Conservation (phyloP, 78 protist genomes). For the Polysphondylium violaceum region DNA sequence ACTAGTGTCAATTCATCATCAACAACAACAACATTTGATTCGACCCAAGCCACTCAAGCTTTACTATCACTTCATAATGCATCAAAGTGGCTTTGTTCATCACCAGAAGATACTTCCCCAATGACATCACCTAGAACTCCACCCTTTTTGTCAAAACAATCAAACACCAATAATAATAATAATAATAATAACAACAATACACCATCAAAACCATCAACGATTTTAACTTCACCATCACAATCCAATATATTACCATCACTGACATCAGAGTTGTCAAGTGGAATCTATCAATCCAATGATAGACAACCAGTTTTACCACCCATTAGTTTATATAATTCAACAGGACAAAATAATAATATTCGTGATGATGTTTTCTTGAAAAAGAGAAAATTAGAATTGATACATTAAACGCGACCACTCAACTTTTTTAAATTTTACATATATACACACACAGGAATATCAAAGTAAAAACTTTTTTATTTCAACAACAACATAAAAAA, state of each 20-base stretch:
- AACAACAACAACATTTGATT: slow-evolving; percentile 1
- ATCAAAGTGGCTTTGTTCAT: slow-evolving; percentile 7
- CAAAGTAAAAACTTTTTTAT: too few species aligned
- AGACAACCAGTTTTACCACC: slow-evolving; percentile 15
- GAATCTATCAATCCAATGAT: too few species aligned
- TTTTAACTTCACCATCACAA: too few species aligned
- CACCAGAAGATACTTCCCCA: slow-evolving; percentile 38
- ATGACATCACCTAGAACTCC: slow-evolving; percentile 55
- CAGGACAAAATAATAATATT: background rate
- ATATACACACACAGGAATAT: too few species aligned
- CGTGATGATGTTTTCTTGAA: slow-evolving; percentile 16
- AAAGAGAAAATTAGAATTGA: slow-evolving; percentile 27
- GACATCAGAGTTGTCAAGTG: too few species aligned
- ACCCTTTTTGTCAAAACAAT: background rate
- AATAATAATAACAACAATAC: background rate
- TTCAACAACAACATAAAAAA: too few species aligned
- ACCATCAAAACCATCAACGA: too few species aligned
- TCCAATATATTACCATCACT: too few species aligned
- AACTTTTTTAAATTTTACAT: too few species aligned
- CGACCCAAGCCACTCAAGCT: slow-evolving; percentile 32
- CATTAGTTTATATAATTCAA: slow-evolving; percentile 11
- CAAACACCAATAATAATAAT: background rate
- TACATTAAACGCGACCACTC: too few species aligned
- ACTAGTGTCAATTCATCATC: background rate
- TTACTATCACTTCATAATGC: slow-evolving; percentile 37